Conservation (phyloP, 768 basidiomycete genomes). For the Macrocybe gigantea region DNA sequence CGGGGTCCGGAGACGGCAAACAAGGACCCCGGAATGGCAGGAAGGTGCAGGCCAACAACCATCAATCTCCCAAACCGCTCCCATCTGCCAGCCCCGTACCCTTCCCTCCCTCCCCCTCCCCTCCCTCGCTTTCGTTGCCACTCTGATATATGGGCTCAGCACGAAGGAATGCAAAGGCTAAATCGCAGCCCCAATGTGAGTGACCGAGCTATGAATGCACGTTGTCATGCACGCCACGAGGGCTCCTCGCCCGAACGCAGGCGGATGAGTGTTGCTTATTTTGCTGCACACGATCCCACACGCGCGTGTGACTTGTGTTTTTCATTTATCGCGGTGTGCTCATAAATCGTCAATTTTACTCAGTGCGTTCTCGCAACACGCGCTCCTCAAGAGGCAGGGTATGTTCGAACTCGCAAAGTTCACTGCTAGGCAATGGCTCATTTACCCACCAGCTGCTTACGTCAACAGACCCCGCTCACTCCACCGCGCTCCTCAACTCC, state of each 20-base stretch:
- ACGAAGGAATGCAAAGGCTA: constrained; percentile 5
- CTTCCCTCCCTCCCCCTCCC: neutral
- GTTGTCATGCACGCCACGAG: no score
- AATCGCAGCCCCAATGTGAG: constrained; percentile 11
- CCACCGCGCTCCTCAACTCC: constrained; percentile 42
- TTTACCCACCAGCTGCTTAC: constrained; percentile 8
- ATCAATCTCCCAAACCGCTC: neutral
- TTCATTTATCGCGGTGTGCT: neutral
- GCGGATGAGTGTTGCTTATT: no score
- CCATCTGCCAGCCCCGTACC: constrained; percentile 9
- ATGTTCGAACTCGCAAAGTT: constrained; percentile 42
- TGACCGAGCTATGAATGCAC: neutral
- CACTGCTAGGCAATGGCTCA: constrained; percentile 20
- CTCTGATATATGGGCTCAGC: constrained; percentile 13
- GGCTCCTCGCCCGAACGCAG: no score
- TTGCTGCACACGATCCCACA: constrained; percentile 2
- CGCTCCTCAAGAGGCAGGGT: constrained; percentile 34
- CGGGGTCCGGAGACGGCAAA: constrained; percentile 15
- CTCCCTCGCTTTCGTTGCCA: constrained; percentile 3
- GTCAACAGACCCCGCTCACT: constrained; percentile 8
- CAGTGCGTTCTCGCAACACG: constrained; percentile 33
- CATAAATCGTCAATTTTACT: constrained; percentile 1
- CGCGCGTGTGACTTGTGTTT: constrained; percentile 2
- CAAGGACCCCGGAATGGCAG: constrained; percentile 17
- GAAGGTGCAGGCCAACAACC: neutral